Conservation (phyloP, 2,329 filamentous ascomycete genomes). For the Botrytis byssoidea region DNA sequence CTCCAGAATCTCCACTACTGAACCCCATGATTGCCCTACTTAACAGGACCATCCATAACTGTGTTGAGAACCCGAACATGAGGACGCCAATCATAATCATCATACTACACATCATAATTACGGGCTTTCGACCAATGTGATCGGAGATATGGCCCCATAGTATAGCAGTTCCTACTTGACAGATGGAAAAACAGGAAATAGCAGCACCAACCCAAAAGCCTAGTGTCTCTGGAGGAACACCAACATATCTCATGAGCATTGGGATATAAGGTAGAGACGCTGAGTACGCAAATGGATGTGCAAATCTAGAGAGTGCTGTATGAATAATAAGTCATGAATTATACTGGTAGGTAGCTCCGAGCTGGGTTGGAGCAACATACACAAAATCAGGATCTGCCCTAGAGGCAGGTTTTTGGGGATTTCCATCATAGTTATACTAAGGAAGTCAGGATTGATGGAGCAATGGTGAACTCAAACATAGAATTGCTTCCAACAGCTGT, state of each 20-base stretch:
- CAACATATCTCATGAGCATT: constrained; percentile 1
- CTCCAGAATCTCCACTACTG: constrained; percentile 72
- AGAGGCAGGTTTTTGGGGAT: background rate
- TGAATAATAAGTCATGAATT: background rate
- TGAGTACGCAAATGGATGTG: constrained; percentile 15
- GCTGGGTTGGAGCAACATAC: background rate
- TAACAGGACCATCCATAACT: constrained; percentile 58
- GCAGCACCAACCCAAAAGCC: background rate
- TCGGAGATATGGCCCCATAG: constrained; percentile 74
- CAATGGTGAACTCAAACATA: background rate
- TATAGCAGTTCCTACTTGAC: constrained; percentile 80
- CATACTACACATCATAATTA: constrained; percentile 72
- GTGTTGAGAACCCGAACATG: constrained; percentile 67
- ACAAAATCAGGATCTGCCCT: constrained; percentile 12
- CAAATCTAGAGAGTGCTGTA: constrained; percentile 5
- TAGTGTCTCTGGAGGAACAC: background rate
- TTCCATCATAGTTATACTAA: background rate
- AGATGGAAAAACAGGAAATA: constrained; percentile 64
- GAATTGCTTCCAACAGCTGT: background rate
- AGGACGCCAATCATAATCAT: constrained; percentile 55
- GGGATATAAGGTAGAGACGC: constrained; percentile 9
- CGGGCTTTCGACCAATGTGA: constrained; percentile 69
- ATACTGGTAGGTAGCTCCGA: background rate
- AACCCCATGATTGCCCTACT: constrained; percentile 69
- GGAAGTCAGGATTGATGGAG: background rate